Evolutionary conservation across 1,139 yeast genomes (phyloP).

Genomic region (Yamadazyma mexicana): DNA sequence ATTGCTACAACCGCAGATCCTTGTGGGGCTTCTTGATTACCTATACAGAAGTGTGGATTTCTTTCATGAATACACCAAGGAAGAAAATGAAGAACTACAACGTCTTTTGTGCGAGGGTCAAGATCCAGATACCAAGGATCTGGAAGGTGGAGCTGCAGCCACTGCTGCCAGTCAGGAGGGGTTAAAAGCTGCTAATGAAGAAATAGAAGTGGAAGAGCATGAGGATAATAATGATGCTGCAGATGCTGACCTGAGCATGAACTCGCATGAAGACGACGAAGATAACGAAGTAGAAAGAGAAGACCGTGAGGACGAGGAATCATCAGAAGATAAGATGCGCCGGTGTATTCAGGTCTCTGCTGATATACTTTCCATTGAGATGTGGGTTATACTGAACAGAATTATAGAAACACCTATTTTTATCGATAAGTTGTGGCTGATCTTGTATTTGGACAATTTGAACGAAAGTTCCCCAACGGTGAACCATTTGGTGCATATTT

Average conservation of each 20-base stretch:
- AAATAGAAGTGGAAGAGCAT: slow-evolving; percentile 2
- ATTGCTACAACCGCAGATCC: slow-evolving; percentile 46
- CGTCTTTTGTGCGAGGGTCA: slow-evolving; percentile 16
- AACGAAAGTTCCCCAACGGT: slow-evolving; percentile 43
- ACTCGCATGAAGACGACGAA: neutral
- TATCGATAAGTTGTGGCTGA: slow-evolving; percentile 46
- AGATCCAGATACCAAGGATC: slow-evolving; percentile 2
- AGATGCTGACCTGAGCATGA: slow-evolving; percentile 1
- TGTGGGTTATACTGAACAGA: slow-evolving; percentile 47
- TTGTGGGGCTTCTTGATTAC: slow-evolving; percentile 41
- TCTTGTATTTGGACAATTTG: slow-evolving; percentile 36
- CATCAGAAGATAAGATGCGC: slow-evolving; percentile 36
- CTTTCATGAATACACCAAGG: slow-evolving; percentile 29
- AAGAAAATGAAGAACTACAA: slow-evolving; percentile 24
- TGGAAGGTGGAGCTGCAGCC: slow-evolving; percentile 5
- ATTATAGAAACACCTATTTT: slow-evolving; percentile 45
- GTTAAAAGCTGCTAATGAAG: neutral
- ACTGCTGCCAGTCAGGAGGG: slow-evolving; percentile 3
- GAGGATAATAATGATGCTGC: slow-evolving; percentile 1
- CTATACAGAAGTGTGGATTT: slow-evolving; percentile 39
- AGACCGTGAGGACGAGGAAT: slow-evolving; percentile 23
- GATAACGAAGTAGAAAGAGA: slow-evolving; percentile 5
- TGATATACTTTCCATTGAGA: slow-evolving; percentile 42
- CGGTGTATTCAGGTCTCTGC: slow-evolving; percentile 45
- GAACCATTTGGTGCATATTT: slow-evolving; percentile 40